A percentile compares a stretch with the other conserved stretches of the same genome.
Evolutionary conservation across 495 filamentous ascomycete species (phyloP).

Genomic region (Penicillium nucicola): DNA sequence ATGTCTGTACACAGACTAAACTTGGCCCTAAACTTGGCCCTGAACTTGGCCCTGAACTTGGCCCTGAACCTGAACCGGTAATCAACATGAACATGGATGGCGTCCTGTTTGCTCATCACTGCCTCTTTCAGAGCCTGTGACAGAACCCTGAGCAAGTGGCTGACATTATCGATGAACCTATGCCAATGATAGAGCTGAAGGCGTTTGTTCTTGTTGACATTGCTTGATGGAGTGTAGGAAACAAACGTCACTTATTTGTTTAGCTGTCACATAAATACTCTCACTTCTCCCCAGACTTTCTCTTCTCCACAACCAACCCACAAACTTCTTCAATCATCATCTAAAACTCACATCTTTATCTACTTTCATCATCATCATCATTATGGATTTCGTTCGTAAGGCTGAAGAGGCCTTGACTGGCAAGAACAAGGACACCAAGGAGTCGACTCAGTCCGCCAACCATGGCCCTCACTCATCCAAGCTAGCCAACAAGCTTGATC

Average conservation of each 20-base stretch:
- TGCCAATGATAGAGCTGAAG: not conserved
- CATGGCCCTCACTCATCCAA: slow-evolving; percentile 36
- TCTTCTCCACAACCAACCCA: not conserved
- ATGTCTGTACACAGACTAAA: too few species aligned
- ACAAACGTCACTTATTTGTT: not conserved
- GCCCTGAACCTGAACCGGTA: too few species aligned
- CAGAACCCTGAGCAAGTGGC: slow-evolving; percentile 1
- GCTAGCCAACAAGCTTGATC: slow-evolving; percentile 44
- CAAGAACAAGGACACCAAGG: slow-evolving; percentile 1
- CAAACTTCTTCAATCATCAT: not conserved
- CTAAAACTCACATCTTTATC: not conserved
- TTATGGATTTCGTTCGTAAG: slow-evolving; percentile 8
- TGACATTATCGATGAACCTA: not conserved
- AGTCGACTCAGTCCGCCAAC: slow-evolving; percentile 12
- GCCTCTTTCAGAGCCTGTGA: not conserved
- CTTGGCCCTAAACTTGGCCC: too few species aligned
- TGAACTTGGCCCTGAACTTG: too few species aligned
- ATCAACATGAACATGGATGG: too few species aligned
- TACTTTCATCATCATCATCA: not conserved
- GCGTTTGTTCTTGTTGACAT: not conserved
- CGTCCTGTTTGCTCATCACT: too few species aligned
- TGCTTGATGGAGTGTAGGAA: not conserved
- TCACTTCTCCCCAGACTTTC: not conserved
- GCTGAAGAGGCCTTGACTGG: slow-evolving; percentile 11
- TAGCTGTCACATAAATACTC: not conserved